Evolutionary conservation across 1,139 yeast genomes (phyloP), one percentile per base, ranked within the genome.

Genomic region (Ogataea hybrid): DNA sequence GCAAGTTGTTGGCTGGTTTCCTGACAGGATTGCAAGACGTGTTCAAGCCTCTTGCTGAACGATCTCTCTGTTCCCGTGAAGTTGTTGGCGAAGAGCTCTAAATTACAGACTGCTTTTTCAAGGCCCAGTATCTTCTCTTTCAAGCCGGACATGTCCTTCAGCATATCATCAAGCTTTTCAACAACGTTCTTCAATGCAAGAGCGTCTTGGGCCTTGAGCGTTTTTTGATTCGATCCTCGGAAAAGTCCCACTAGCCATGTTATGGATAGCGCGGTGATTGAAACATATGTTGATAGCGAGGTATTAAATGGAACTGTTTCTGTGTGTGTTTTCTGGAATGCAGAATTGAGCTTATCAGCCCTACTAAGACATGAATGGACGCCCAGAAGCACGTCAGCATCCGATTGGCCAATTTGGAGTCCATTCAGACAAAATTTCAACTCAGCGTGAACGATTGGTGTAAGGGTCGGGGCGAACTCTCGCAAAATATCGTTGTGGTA

Each of bases 41-140:
- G 25, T 15, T 39, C 45, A 16, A 41, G 32, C 25, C 35, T 41
- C 5, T 9, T 20, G 17, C 15, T 31, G 11, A 40, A n/a, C 14
- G 20, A 32, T n/a, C 32, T 38, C 11, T 36, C 41, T 12, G 41
- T 25, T 16, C 43, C 44, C 4, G 44, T 21, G 18, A 33, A 44
- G 16, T 32, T 40, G 31, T 42, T 46, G 23, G 46, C 43, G 11
- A 39, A 30, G 14, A 48, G 32, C 32, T 48, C 48, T 25, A 48
- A 35, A 17, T 38, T 48, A 39, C 50, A 48, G 14, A 39, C 33
- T 17, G 52, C 46, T 30, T 32, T 46, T 34, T 40, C 54, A 12
- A 41, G 46, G n/a, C 42, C 50, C 34, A 37, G 44, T 28, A 37
- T 44, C 27, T 39, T 54, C 41, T 44, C 56, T 39, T 42, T 44